Percentiles rank a stretch among this genome's conserved stretches.
These are phyloP conservation scores for Hysterium pulicare DNA, from an alignment of 2,329 filamentous ascomycete genomes.

Conservation along the genomic window DNA sequence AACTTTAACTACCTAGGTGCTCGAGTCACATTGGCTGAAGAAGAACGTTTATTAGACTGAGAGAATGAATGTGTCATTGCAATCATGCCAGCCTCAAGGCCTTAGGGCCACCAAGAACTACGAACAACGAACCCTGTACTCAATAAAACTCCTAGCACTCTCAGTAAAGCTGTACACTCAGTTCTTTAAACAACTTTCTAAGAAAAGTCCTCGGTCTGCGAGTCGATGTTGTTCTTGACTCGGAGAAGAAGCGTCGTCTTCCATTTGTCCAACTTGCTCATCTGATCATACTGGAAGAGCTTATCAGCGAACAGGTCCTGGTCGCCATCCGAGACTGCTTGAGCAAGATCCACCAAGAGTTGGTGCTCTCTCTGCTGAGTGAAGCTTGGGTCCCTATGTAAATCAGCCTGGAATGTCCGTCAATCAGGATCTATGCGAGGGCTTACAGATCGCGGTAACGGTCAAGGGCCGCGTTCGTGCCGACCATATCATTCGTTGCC, in stretches of 20 bases:
- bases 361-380: conserved; percentile 74
- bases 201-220: conserved; percentile 66
- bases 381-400: conserved; percentile 52
- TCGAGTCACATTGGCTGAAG: too few species aligned
- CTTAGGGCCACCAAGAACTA: too few species aligned
- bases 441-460: conserved; percentile 76
- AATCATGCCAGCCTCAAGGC: not conserved
- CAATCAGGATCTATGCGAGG: conserved; percentile 22
- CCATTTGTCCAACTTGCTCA: conserved; percentile 95
- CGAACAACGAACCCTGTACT: too few species aligned
- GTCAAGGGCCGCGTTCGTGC: conserved; percentile 73
- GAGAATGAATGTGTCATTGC: too few species aligned
- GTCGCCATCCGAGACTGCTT: conserved; percentile 72
- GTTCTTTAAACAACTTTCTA: conserved; percentile 24
- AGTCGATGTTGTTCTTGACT: conserved; percentile 80
- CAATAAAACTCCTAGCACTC: too few species aligned
- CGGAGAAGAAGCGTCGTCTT: conserved; percentile 82
- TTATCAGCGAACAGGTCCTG: conserved; percentile 83
- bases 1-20: too few species aligned
- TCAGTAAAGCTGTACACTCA: not conserved
- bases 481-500: conserved; percentile 71
- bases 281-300: conserved; percentile 82
- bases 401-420: not conserved
- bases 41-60: too few species aligned
- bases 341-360: conserved; percentile 72